Conservation (phyloP, 2,329 filamentous ascomycete species). For the Beauveria caledonica region DNA sequence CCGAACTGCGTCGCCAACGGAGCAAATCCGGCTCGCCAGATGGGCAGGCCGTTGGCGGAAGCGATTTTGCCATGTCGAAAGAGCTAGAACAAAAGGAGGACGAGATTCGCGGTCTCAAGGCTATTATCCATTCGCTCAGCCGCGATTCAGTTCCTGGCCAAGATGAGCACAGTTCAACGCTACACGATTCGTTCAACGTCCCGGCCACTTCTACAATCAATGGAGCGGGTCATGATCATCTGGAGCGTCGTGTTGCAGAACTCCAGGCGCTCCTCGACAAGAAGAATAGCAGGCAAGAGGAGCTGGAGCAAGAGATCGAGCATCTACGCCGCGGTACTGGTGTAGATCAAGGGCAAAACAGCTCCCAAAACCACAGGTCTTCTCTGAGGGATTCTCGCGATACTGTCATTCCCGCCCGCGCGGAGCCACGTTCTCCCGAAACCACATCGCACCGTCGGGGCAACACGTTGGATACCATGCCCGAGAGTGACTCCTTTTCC, state of each 20-base stretch:
- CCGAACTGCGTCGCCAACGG: constrained; percentile 79
- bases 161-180: constrained; percentile 24
- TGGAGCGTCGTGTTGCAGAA: constrained; percentile 75
- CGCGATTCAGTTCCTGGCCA: constrained; percentile 54
- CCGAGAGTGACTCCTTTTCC: constrained; percentile 61
- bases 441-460: constrained; percentile 38
- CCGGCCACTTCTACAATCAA: constrained; percentile 16
- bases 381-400: constrained; percentile 59
- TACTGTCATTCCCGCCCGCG: constrained; percentile 51
- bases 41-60: constrained; percentile 30
- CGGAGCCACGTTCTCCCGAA: constrained; percentile 40
- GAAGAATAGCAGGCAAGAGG: constrained; percentile 69
- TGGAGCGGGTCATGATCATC: constrained; percentile 51
- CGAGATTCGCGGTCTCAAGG: constrained; percentile 92
- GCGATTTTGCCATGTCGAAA: constrained; percentile 48
- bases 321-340: constrained; percentile 43
- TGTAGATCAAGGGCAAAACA: constrained; percentile 18
- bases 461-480: constrained; percentile 58
- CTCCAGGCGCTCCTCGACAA: constrained; percentile 64
- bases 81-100: constrained; percentile 93
- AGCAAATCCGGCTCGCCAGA: constrained; percentile 53
- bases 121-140: constrained; percentile 93
- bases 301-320: constrained; percentile 77
- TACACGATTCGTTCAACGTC: constrained; percentile 15
- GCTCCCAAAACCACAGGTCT: constrained; percentile 42